phyloP scores from a whole-genome alignment of 495 filamentous ascomycete species.

The Aspergillus incahuasiensis region DNA sequence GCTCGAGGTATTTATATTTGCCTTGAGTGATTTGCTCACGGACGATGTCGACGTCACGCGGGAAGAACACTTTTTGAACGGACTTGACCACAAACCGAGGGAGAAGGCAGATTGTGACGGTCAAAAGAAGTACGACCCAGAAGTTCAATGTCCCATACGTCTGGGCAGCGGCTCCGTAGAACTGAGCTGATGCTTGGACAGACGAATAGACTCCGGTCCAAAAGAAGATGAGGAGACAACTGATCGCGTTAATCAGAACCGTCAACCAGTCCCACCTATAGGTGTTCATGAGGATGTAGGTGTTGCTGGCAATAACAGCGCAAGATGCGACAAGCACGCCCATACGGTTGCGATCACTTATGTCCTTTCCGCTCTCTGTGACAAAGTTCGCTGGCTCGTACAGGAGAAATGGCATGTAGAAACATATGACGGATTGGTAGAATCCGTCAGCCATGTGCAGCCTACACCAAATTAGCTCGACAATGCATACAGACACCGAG shows the following conservation, averaged over 20 bases:
- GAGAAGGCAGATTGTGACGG: conserved; percentile 70
- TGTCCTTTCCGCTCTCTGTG: conserved; percentile 60
- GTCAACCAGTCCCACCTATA: conserved; percentile 98
- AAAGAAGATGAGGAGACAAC: conserved; percentile 84
- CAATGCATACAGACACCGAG: background rate
- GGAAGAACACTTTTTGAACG: conserved; percentile 88
- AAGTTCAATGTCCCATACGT: conserved; percentile 78
- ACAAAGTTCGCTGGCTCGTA: conserved; percentile 64
- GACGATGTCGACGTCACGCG: conserved; percentile 91
- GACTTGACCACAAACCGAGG: conserved; percentile 82
- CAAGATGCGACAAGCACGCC: conserved; percentile 77
- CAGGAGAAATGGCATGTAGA: conserved; percentile 85
- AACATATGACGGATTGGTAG: conserved; percentile 89
- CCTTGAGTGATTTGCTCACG: conserved; percentile 84
- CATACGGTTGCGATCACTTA: conserved; percentile 74
- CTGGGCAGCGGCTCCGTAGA: conserved; percentile 74
- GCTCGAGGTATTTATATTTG: conserved; percentile 67
- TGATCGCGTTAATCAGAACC: conserved; percentile 70
- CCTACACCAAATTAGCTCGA: conserved; percentile 48
- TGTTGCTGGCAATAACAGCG: conserved; percentile 76
- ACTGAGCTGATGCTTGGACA: conserved; percentile 57
- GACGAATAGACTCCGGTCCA: conserved; percentile 94
- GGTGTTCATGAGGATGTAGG: conserved; percentile 91
- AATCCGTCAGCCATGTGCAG: conserved; percentile 91
- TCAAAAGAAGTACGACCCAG: conserved; percentile 77